Evolutionary conservation across 2,329 filamentous ascomycete species (phyloP).

Genomic region (Phoma herbarum): DNA sequence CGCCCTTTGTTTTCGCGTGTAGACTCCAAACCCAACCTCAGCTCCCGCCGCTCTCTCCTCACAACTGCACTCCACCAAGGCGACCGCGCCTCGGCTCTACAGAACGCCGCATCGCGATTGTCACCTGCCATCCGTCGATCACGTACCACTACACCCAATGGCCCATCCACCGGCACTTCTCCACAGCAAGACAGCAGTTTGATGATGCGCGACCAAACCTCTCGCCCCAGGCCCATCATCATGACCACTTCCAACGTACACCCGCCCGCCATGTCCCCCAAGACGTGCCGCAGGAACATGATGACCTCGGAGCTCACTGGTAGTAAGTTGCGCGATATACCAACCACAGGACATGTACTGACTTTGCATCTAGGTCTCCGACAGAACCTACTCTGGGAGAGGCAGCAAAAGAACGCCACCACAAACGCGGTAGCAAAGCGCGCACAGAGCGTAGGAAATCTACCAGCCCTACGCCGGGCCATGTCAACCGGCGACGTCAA

Average conservation of each 20-base stretch:
- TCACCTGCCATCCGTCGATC: constrained; percentile 65
- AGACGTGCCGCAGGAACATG: constrained; percentile 76
- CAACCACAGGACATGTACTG: no score
- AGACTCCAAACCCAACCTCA: constrained; percentile 84
- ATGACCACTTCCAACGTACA: constrained; percentile 72
- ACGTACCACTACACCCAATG: constrained; percentile 74
- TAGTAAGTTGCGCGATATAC: no score
- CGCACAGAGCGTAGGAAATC: no score
- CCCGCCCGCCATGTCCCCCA: constrained; percentile 83
- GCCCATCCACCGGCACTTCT: constrained; percentile 68
- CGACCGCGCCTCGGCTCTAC: constrained; percentile 74
- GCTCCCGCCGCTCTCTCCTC: constrained; percentile 85
- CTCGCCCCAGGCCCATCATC: constrained; percentile 82
- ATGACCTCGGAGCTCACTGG: no score
- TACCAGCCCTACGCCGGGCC: constrained; percentile 63
- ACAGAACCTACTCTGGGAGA: constrained; percentile 93
- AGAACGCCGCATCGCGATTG: constrained; percentile 68
- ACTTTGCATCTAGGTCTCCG: constrained; percentile 61
- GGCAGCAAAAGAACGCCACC: constrained; percentile 90
- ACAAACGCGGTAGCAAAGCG: constrained; percentile 68
- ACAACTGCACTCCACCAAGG: constrained; percentile 87
- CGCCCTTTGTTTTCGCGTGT: constrained; percentile 83
- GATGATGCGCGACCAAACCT: constrained; percentile 65
- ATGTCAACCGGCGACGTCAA: constrained; percentile 79
- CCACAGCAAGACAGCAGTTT: constrained; percentile 63